A percentile compares a stretch with the other conserved stretches of the same genome.
Conservation (phyloP, 2,329 filamentous ascomycete species). For the Pyricularia sp. region DNA sequence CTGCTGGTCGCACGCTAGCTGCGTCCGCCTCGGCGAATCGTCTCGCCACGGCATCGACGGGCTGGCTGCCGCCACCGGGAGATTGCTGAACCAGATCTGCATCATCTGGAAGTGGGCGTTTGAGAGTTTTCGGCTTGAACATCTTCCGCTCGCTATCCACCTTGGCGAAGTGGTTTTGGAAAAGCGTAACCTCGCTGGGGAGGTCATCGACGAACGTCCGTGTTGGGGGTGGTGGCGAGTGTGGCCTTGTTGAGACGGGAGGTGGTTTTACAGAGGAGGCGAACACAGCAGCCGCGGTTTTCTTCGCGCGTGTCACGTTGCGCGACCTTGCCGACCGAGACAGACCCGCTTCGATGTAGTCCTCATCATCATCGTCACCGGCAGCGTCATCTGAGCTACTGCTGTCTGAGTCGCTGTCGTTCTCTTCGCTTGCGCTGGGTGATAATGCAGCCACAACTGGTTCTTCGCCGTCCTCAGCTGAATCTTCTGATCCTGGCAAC, state of each 20-base stretch:
- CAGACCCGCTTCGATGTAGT: slow-evolving; percentile 8
- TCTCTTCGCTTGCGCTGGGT: neutral
- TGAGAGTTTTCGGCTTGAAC: neutral
- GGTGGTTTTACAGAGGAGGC: neutral
- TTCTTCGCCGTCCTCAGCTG: slow-evolving; percentile 3
- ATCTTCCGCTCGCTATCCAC: neutral
- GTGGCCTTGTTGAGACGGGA: neutral
- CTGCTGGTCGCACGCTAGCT: neutral
- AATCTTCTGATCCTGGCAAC: slow-evolving; percentile 16
- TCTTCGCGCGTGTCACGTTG: slow-evolving; percentile 5
- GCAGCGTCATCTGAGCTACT: neutral
- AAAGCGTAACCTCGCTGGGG: slow-evolving; percentile 1
- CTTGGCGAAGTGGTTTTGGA: slow-evolving; percentile 3
- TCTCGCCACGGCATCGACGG: slow-evolving; percentile 36
- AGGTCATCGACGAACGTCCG: neutral
- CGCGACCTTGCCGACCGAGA: neutral
- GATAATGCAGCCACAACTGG: neutral
- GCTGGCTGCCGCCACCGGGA: slow-evolving; percentile 23
- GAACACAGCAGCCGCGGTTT: neutral
- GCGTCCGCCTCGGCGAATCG: slow-evolving; percentile 37
- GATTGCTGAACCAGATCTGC: slow-evolving; percentile 13
- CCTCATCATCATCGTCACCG: slow-evolving; percentile 13
- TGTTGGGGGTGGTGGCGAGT: slow-evolving; percentile 2
- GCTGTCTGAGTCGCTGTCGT: neutral
- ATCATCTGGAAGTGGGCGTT: neutral